Evolutionary conservation across 345 rosid genomes (phyloP).

Genomic region (Brassica cretica): DNA sequence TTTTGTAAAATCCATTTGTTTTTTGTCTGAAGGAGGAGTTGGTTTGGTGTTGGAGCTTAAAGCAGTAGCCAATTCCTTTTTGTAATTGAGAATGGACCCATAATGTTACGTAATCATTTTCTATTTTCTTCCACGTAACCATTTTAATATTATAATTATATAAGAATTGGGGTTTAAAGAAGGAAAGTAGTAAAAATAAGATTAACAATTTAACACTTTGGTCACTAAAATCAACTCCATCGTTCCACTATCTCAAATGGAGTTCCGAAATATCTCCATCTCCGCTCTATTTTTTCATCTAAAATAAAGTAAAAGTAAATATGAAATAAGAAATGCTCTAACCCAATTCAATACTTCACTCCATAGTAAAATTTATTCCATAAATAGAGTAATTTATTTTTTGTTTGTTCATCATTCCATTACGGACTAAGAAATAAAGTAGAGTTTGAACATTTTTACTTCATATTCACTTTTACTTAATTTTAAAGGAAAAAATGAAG

Average conservation of each 20-base stretch:
- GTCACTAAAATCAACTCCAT: not conserved
- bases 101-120: slow-evolving; percentile 26
- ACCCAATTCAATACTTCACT: too few species aligned
- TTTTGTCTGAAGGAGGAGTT: not conserved
- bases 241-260: not conserved
- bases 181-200: not conserved
- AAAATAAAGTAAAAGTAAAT: too few species aligned
- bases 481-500: too few species aligned
- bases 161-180: not conserved
- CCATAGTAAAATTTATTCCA: too few species aligned
- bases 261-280: not conserved
- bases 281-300: too few species aligned
- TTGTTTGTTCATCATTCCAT: too few species aligned
- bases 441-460: too few species aligned
- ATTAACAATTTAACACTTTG: not conserved
- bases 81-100: slow-evolving; percentile 25
- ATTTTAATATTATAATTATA: not conserved
- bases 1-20: slow-evolving; percentile 26
- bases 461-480: too few species aligned
- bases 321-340: too few species aligned
- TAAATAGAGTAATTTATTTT: too few species aligned
- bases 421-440: too few species aligned
- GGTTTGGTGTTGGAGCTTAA: slow-evolving; percentile 17
- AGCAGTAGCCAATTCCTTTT: slow-evolving; percentile 23
- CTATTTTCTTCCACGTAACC: slow-evolving; percentile 5